Conservation (phyloP, 2,329 filamentous ascomycete species). For the Cladosporium sp. region DNA sequence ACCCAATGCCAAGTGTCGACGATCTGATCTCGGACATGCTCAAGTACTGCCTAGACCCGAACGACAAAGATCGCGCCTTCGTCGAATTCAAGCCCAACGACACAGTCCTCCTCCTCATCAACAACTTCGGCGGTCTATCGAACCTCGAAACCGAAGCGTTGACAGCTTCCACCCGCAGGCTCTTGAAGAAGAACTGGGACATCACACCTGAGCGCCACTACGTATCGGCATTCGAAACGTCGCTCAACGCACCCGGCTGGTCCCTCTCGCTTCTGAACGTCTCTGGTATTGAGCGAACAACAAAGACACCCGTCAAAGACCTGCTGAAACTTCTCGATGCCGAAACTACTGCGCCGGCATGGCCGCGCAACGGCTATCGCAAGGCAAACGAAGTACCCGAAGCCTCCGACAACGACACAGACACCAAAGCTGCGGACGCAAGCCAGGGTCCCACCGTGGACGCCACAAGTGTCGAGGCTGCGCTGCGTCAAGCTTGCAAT, state of each 20-base stretch:
- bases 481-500: constrained; percentile 39
- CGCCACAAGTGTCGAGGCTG: constrained; percentile 30
- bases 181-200: constrained; percentile 44
- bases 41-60: constrained; percentile 44
- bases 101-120: constrained; percentile 43
- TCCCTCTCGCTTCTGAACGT: constrained; percentile 53
- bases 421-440: constrained; percentile 34
- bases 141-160: constrained; percentile 46
- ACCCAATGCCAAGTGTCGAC: constrained; percentile 45
- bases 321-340: constrained; percentile 46
- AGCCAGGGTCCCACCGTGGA: constrained; percentile 26
- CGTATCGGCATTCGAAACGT: constrained; percentile 48
- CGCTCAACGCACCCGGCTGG: constrained; percentile 53
- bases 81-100: constrained; percentile 44
- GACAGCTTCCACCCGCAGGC: constrained; percentile 36
- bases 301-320: constrained; percentile 35
- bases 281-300: constrained; percentile 40
- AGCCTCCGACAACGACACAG: background rate
- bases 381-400: constrained; percentile 15
- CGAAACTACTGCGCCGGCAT: constrained; percentile 48
- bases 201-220: constrained; percentile 47
- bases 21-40: constrained; percentile 46
- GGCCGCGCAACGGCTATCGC: constrained; percentile 46
- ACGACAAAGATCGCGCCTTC: constrained; percentile 46
- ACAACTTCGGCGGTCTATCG: constrained; percentile 47